A percentile compares a stretch with the other conserved stretches of the same genome.
Conservation (phyloP, 805 yeast species). For the Saccharomycopsis synnaedendra region DNA sequence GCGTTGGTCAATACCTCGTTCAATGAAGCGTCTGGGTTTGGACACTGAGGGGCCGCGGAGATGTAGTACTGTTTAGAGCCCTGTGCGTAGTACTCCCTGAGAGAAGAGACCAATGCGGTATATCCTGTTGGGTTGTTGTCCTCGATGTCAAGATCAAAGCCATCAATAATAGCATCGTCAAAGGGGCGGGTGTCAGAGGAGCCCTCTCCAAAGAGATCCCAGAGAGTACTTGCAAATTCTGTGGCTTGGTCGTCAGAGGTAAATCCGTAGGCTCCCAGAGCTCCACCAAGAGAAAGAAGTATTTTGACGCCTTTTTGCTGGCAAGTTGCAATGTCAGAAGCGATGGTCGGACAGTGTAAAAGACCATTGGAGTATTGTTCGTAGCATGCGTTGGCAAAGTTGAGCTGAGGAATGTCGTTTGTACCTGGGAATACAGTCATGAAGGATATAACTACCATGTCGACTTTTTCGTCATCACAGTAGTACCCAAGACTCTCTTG, state of each 20-base stretch:
- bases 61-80: slow-evolving; percentile 43
- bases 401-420: slow-evolving; percentile 21
- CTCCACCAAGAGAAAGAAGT: slow-evolving; percentile 66
- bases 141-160: slow-evolving; percentile 90
- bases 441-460: slow-evolving; percentile 21
- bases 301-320: slow-evolving; percentile 70
- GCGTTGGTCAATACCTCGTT: slow-evolving; percentile 39
- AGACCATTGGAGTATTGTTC: slow-evolving; percentile 21
- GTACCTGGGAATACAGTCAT: slow-evolving; percentile 33
- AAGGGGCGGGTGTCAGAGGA: slow-evolving; percentile 28
- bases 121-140: slow-evolving; percentile 53
- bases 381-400: slow-evolving; percentile 33
- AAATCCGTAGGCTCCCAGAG: slow-evolving; percentile 75
- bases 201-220: slow-evolving; percentile 47
- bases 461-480: slow-evolving; percentile 44
- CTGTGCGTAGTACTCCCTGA: slow-evolving; percentile 30
- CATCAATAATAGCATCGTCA: slow-evolving; percentile 66
- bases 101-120: slow-evolving; percentile 42
- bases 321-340: slow-evolving; percentile 60
- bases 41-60: slow-evolving; percentile 78
- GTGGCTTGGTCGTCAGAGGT: slow-evolving; percentile 70
- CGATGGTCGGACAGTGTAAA: slow-evolving; percentile 34
- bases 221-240: slow-evolving; percentile 45
- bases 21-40: slow-evolving; percentile 49
- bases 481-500: slow-evolving; percentile 35